Evolutionary conservation across 176 grass and related monocot genomes (phyloP).

Genomic region (Coix lacrymajobi): DNA sequence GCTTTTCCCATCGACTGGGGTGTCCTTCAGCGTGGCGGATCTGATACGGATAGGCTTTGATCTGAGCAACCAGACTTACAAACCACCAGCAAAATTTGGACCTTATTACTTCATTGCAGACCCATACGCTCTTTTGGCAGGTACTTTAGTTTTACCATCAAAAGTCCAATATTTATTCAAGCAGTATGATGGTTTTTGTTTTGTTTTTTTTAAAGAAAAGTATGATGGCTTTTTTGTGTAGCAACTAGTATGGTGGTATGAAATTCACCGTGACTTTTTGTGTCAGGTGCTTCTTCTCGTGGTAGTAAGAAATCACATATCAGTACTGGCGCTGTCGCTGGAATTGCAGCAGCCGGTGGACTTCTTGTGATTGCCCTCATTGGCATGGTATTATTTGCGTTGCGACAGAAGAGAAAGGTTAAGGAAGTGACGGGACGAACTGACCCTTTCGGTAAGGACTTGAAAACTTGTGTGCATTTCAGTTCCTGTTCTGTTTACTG

Average conservation of each 20-base stretch:
- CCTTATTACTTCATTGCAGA: slow-evolving; percentile 65
- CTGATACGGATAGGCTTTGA: slow-evolving; percentile 36
- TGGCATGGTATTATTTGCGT: slow-evolving; percentile 56
- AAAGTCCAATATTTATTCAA: neutral
- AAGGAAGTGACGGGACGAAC: slow-evolving; percentile 27
- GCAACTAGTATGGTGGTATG: neutral
- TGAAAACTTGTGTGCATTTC: neutral
- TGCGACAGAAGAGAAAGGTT: slow-evolving; percentile 56
- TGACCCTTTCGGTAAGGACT: slow-evolving; percentile 70
- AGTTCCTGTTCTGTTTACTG: neutral
- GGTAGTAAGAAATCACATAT: slow-evolving; percentile 39
- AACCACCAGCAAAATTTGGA: slow-evolving; percentile 35
- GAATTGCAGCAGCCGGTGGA: slow-evolving; percentile 57
- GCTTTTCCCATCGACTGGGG: slow-evolving; percentile 55
- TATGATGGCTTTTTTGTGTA: neutral
- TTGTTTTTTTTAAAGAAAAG: neutral
- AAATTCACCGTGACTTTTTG: slow-evolving; percentile 20
- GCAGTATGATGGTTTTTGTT: neutral
- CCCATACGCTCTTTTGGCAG: slow-evolving; percentile 33
- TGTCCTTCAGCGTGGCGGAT: slow-evolving; percentile 38
- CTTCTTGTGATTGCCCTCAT: slow-evolving; percentile 67
- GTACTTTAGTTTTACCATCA: slow-evolving; percentile 30
- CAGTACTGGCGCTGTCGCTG: slow-evolving; percentile 49
- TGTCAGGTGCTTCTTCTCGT: slow-evolving; percentile 25
- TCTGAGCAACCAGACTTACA: slow-evolving; percentile 54